Evolutionary conservation across 2,329 filamentous ascomycete species (phyloP), one percentile per base, ranked within the genome.

Genomic region (Colletotrichum tanaceti): DNA sequence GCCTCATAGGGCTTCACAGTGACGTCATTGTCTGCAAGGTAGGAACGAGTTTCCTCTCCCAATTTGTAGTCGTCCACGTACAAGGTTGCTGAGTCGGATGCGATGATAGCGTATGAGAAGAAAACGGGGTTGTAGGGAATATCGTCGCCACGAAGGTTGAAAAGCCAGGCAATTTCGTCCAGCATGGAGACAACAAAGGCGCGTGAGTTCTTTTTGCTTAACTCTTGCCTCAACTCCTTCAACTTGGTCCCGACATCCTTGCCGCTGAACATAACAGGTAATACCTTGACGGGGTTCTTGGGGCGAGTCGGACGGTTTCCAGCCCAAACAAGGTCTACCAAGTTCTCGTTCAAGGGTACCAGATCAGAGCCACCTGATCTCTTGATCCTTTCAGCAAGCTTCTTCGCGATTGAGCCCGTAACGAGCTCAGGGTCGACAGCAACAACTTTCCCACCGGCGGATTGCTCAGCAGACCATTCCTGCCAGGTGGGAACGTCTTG

Each of bases 71-170:
- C 87, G 75, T 98, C 92, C 67, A 98, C 84, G 75, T 98, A 99
- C 5, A 99, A 85, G 1, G 90, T 94, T 28, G 91, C 93, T 1
- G 88, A 84, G 13, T 85, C 90, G 1, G 90, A 89, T 2, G 96
- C 98, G 71, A 99, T 84, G 49, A 96, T 87, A 52, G 95, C 95
- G 75, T 98, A 99, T 18, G 95, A 96, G 81, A 98, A 98, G 84
- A 99, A 98, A 58, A 99, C 96, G 0, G 96, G 96, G 77, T 99
- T 99, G 83, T 96, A 99, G 0, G 94, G 93, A 72, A 99, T 98
- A 77, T 98, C 96, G 78, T 87, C 96, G 74, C 96, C 96, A 73
- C 96, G 90, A 57, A 99, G 83, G 80, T 99, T 99, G 84, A 98
- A 98, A n/a, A 99, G 86, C 96, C 96, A 99, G 13, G 96, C 96